Evolutionary conservation across 2,329 filamentous ascomycete species (phyloP).

Genomic region (Tolypocladium ovalisporum): DNA sequence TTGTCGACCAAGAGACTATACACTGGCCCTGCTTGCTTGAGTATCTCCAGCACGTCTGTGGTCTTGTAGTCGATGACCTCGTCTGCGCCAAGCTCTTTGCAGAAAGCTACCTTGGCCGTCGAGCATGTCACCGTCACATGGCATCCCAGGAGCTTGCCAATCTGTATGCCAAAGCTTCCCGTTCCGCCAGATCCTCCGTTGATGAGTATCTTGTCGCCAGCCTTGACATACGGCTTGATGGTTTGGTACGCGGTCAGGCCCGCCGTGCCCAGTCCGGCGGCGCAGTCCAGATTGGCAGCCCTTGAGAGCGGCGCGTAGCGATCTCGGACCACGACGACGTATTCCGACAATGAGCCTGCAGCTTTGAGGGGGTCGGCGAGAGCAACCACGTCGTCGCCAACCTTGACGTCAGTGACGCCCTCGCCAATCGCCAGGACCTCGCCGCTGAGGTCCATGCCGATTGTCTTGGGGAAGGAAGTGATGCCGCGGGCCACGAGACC

Average conservation of each 20-base stretch:
- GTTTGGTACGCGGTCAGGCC: slow-evolving; percentile 37
- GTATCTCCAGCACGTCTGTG: slow-evolving; percentile 31
- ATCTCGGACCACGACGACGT: slow-evolving; percentile 20
- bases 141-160: slow-evolving; percentile 51
- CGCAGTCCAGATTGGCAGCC: slow-evolving; percentile 27
- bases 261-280: slow-evolving; percentile 31
- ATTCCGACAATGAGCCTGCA: slow-evolving; percentile 33
- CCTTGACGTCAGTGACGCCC: slow-evolving; percentile 16
- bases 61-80: slow-evolving; percentile 52
- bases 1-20: slow-evolving; percentile 49
- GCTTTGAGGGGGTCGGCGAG: slow-evolving; percentile 14
- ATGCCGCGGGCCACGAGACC: slow-evolving; percentile 22
- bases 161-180: slow-evolving; percentile 51
- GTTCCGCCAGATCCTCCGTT: slow-evolving; percentile 56
- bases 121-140: slow-evolving; percentile 53
- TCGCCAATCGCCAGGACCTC: slow-evolving; percentile 26
- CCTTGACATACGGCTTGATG: slow-evolving; percentile 33
- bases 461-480: slow-evolving; percentile 26
- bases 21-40: slow-evolving; percentile 32
- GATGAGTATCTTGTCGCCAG: slow-evolving; percentile 50
- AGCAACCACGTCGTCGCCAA: slow-evolving; percentile 34
- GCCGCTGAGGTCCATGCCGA: slow-evolving; percentile 41
- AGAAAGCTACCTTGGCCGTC: slow-evolving; percentile 44
- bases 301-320: slow-evolving; percentile 26
- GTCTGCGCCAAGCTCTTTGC: slow-evolving; percentile 50